Evolutionary conservation across 2,329 filamentous ascomycete genomes (phyloP).

Genomic region (Alternaria alternata): DNA sequence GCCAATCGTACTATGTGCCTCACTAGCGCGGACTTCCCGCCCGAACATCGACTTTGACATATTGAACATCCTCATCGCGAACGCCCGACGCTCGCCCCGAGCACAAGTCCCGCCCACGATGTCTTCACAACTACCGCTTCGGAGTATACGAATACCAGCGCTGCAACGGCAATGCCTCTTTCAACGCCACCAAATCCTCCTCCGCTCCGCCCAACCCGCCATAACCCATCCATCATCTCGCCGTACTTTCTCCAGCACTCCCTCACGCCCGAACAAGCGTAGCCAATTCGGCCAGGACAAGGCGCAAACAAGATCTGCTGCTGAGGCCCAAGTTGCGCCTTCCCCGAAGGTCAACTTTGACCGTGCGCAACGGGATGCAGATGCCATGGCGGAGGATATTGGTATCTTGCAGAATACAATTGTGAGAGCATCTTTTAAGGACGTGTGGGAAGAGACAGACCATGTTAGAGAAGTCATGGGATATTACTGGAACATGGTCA

Average conservation of each 20-base stretch:
- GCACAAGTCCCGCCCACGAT: constrained; percentile 10
- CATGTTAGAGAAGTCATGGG: constrained; percentile 14
- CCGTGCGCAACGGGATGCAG: constrained; percentile 10
- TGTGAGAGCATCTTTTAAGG: constrained; percentile 24
- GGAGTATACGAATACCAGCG: constrained; percentile 30
- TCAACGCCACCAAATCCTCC: constrained; percentile 20
- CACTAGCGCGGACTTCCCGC: constrained; percentile 16
- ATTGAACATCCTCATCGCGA: constrained; percentile 10
- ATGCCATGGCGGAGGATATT: constrained; percentile 31
- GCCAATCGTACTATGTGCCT: constrained; percentile 8
- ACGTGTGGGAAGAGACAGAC: constrained; percentile 13
- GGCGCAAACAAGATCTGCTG: constrained; percentile 19
- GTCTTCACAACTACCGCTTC: constrained; percentile 33
- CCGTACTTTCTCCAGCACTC: constrained; percentile 38
- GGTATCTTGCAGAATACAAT: constrained; percentile 34
- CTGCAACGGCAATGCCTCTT: constrained; percentile 41
- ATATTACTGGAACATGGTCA: constrained; percentile 33
- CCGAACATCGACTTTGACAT: constrained; percentile 23
- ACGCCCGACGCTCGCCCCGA: constrained; percentile 10
- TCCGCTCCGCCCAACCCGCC: constrained; percentile 11
- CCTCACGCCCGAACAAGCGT: constrained; percentile 20
- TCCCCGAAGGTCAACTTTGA: constrained; percentile 20
- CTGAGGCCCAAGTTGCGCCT: constrained; percentile 7
- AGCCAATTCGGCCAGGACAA: constrained; percentile 15
- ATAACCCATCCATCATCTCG: constrained; percentile 2